Conservation (phyloP, 2,329 filamentous ascomycete species). For the Aureobasidium leucospermi region DNA sequence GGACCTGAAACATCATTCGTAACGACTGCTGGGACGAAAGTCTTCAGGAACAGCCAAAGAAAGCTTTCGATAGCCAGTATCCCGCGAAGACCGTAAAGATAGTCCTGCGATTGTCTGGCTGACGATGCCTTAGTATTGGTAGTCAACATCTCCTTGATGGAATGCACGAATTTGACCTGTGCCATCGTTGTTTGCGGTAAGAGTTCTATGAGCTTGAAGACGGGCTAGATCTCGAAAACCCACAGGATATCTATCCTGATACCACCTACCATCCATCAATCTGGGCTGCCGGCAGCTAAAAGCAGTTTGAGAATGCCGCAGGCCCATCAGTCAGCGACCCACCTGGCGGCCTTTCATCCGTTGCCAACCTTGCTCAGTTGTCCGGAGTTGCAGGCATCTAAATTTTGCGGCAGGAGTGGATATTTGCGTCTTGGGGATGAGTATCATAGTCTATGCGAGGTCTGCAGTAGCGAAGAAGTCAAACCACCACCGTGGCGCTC, state of each 20-base stretch:
- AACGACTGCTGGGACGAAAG: slow-evolving; percentile 39
- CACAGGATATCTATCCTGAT: background rate
- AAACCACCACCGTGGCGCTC: background rate
- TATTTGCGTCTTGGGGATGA: background rate
- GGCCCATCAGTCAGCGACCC: background rate
- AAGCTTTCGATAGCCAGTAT: slow-evolving; percentile 38
- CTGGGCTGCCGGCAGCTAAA: background rate
- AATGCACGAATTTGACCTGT: background rate
- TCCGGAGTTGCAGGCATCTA: background rate
- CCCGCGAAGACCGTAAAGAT: slow-evolving; percentile 39
- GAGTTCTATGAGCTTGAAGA: background rate
- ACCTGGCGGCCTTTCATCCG: background rate
- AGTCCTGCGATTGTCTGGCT: slow-evolving; percentile 16
- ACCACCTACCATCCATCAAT: background rate
- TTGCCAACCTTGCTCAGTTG: no score
- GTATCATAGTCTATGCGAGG: background rate
- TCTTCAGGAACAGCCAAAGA: slow-evolving; percentile 38
- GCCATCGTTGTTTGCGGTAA: background rate
- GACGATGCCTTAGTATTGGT: background rate
- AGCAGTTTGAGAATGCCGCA: background rate
- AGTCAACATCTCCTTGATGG: background rate
- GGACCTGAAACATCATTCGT: slow-evolving; percentile 31
- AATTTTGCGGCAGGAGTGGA: background rate
- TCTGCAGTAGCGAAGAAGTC: background rate
- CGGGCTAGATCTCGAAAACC: background rate